Conservation (phyloP, 179 eudicot genomes). For the Camellia oleifera region DNA sequence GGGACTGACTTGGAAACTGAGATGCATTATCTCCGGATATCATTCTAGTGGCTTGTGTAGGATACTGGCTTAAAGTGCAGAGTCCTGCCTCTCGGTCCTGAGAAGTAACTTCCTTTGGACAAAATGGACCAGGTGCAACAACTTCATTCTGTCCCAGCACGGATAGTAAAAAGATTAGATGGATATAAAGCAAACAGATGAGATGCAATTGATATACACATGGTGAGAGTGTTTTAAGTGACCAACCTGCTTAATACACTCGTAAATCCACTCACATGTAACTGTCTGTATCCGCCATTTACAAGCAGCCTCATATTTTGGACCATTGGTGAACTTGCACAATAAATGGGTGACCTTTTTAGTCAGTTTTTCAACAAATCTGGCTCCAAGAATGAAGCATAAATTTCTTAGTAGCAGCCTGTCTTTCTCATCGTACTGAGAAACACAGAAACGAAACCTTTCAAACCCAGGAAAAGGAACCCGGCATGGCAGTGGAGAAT, state of each 20-base stretch:
- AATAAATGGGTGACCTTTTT: conserved; percentile 79
- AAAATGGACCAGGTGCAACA: conserved; percentile 47
- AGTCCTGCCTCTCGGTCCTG: conserved; percentile 62
- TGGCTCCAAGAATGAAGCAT: conserved; percentile 85
- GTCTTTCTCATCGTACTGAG: conserved; percentile 81
- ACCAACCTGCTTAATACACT: conserved; percentile 76
- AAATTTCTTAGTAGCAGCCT: conserved; percentile 71
- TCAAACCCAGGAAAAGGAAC: conserved; percentile 82
- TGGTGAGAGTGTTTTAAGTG: conserved; percentile 5
- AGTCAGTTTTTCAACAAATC: conserved; percentile 58
- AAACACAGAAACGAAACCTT: conserved; percentile 66
- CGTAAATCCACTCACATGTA: conserved; percentile 83
- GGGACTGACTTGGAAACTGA: conserved; percentile 49
- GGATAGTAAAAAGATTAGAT: conserved; percentile 5
- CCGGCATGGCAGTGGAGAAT: conserved; percentile 89
- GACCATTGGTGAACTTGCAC: conserved; percentile 78
- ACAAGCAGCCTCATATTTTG: conserved; percentile 77
- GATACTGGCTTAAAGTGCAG: conserved; percentile 75
- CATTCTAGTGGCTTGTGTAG: conserved; percentile 66
- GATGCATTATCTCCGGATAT: conserved; percentile 45
- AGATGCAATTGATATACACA: conserved; percentile 1
- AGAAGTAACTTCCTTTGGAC: conserved; percentile 66
- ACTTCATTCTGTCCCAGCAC: conserved; percentile 55
- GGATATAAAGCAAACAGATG: neutral
- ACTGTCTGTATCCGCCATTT: conserved; percentile 68